Conservation (phyloP, 2,329 filamentous ascomycete species). For the Dendryphion nanum region DNA sequence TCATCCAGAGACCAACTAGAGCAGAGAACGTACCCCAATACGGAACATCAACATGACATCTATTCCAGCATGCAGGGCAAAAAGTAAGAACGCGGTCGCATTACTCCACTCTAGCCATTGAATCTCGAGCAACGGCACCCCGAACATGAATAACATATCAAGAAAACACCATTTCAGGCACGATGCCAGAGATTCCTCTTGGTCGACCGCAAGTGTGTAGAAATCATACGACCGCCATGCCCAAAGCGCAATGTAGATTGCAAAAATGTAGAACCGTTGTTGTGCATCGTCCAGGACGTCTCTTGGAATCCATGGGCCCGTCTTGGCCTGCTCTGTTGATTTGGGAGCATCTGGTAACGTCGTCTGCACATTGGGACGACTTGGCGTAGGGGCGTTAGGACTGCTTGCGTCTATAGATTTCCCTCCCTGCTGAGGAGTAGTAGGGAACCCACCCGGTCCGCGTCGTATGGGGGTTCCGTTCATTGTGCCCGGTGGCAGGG, state of each 20-base stretch:
- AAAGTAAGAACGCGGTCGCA: conserved; percentile 67
- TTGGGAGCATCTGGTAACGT: conserved; percentile 34
- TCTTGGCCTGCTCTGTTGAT: conserved; percentile 15
- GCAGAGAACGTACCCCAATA: conserved; percentile 62
- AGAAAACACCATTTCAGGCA: conserved; percentile 93
- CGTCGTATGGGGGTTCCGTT: conserved; percentile 79
- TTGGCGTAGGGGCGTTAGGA: conserved; percentile 17
- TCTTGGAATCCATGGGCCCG: conserved; percentile 72
- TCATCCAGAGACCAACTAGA: background rate
- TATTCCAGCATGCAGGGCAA: conserved; percentile 67
- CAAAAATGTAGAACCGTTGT: conserved; percentile 82
- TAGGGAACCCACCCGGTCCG: conserved; percentile 73
- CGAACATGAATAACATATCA: conserved; percentile 84
- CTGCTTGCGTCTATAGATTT: conserved; percentile 24
- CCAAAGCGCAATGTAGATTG: conserved; percentile 73
- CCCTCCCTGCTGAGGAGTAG: conserved; percentile 63
- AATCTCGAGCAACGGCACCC: conserved; percentile 82
- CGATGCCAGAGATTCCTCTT: conserved; percentile 81
- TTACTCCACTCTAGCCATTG: conserved; percentile 95
- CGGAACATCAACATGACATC: conserved; percentile 93
- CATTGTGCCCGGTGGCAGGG: conserved; percentile 61
- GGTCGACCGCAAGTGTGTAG: conserved; percentile 72
- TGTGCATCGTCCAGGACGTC: conserved; percentile 83
- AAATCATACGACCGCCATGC: conserved; percentile 89
- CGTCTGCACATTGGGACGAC: conserved; percentile 33